A percentile compares a stretch with the other conserved stretches of the same genome.
Conservation (phyloP, 345 rosid species). For the Salix arbutifolia region DNA sequence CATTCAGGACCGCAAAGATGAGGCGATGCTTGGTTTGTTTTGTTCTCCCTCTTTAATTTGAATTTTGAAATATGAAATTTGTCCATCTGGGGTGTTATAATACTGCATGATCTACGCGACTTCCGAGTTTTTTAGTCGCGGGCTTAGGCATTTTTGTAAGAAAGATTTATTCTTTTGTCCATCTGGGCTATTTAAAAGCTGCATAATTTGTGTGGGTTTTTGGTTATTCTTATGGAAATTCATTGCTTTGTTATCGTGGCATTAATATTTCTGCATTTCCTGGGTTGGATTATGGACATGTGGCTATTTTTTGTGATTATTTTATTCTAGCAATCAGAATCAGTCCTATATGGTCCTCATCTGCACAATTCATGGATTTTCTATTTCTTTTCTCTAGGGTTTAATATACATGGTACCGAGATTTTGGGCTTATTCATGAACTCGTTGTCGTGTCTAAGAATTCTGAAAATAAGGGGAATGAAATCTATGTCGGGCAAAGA, state of each 20-base stretch:
- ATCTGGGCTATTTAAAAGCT: not conserved
- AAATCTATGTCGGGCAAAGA: not conserved
- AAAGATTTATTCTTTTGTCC: not conserved
- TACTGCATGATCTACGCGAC: not conserved
- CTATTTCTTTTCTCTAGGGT: not conserved
- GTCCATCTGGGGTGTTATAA: not conserved
- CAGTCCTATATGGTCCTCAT: not conserved
- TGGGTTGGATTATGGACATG: not conserved
- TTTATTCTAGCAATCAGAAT: not conserved
- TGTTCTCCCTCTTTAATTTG: not conserved
- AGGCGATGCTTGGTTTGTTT: constrained; percentile 48
- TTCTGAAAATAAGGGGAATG: not conserved
- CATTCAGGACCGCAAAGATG: constrained; percentile 59
- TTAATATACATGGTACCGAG: not conserved
- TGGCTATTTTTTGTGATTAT: not conserved
- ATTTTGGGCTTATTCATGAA: not conserved
- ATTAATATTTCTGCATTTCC: not conserved
- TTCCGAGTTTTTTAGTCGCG: not conserved
- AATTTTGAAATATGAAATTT: not conserved
- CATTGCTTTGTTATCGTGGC: not conserved
- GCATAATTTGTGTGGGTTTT: not conserved
- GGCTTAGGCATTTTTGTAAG: not conserved
- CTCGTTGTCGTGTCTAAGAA: not conserved
- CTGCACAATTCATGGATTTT: not conserved
- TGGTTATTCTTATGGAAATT: not conserved